Percentiles rank a stretch among this genome's conserved stretches.
phyloP scores from a whole-genome alignment of 805 yeast genomes.

The Kregervanrija fluxuum region DNA sequence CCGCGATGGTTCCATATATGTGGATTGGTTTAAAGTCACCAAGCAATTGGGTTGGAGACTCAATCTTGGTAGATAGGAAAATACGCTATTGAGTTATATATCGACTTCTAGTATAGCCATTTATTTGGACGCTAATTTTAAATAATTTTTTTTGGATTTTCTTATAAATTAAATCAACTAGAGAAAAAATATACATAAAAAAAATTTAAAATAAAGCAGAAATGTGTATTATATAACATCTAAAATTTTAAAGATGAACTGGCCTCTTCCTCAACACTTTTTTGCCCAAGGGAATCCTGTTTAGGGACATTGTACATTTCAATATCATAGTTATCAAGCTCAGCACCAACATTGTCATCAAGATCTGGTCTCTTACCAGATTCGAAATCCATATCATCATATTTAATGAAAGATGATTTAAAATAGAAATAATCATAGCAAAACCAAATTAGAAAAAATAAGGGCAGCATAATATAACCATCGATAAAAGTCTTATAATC shows the following conservation, averaged over 20 bases:
- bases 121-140: neutral
- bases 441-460: conserved; percentile 38
- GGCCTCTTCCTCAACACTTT: no score
- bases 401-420: conserved; percentile 26
- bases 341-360: conserved; percentile 16
- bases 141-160: neutral
- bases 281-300: no score
- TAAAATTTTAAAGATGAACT: no score
- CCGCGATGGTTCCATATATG: conserved; percentile 26
- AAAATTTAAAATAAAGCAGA: no score
- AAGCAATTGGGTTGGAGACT: conserved; percentile 31
- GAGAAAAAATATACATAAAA: no score
- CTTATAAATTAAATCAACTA: neutral
- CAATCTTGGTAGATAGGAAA: conserved; percentile 16
- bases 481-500: conserved; percentile 49
- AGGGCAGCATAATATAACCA: conserved; percentile 56
- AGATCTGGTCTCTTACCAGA: conserved; percentile 39
- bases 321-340: conserved; percentile 4
- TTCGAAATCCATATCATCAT: conserved; percentile 41
- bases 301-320: no score
- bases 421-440: conserved; percentile 15
- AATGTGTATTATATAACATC: no score
- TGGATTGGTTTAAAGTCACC: conserved; percentile 35
- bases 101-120: neutral
- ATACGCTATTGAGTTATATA: neutral